phyloP scores from a whole-genome alignment of 2,329 filamentous ascomycete genomes.

The Cryphonectria parasitica region DNA sequence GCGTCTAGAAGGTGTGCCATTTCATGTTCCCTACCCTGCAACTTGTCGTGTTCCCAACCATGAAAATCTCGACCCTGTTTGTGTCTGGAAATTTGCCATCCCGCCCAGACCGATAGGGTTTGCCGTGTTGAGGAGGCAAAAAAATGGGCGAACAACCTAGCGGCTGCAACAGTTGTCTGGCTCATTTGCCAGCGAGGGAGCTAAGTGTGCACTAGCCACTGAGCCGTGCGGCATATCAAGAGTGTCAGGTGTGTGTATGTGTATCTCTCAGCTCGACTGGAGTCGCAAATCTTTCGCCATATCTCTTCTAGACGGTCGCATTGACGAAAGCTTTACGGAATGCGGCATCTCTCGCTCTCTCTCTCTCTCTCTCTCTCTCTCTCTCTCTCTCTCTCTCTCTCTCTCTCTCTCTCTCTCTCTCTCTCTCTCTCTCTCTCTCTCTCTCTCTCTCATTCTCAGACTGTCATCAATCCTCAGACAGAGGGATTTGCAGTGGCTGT shows the following conservation, averaged over 20 bases:
- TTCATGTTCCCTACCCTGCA: not conserved
- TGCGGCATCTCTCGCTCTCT: not conserved
- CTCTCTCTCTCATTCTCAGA: too few relatives aligned
- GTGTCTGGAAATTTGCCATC: not conserved
- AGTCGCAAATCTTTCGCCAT: not conserved
- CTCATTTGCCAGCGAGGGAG: not conserved
- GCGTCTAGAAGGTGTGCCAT: conserved; percentile 6
- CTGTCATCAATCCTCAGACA: too few relatives aligned
- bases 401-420: too few relatives aligned
- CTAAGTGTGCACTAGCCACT: not conserved
- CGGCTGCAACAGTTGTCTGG: not conserved
- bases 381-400: too few relatives aligned
- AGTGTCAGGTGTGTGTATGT: not conserved
- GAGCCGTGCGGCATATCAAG: not conserved
- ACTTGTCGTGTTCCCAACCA: not conserved
- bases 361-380: too few relatives aligned
- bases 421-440: too few relatives aligned
- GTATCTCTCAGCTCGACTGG: not conserved
- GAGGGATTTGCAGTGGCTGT: not conserved
- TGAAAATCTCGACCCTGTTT: conserved; percentile 7
- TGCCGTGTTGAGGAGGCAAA: conserved; percentile 7
- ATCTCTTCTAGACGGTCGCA: conserved; percentile 4
- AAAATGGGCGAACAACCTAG: not conserved
- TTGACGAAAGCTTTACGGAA: conserved; percentile 21
- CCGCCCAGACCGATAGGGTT: not conserved